Conservation (phyloP, 257 asterid genomes). For the Nemophila menziesii region DNA sequence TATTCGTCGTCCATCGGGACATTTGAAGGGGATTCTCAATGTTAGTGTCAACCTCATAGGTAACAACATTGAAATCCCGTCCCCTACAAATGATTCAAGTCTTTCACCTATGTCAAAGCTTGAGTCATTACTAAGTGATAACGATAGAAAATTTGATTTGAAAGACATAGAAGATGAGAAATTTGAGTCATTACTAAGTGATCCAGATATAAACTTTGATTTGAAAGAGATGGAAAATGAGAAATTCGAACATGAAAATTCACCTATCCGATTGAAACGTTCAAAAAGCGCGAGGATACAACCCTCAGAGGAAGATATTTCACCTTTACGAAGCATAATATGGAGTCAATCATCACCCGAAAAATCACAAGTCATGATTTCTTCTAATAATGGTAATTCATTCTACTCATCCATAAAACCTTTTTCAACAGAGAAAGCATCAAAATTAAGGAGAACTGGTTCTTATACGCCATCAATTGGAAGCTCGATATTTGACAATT, state of each 20-base stretch:
- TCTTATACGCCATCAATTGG: constrained; percentile 26
- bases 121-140: background rate
- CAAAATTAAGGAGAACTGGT: constrained; percentile 34
- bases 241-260: background rate
- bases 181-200: background rate
- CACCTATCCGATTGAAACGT: background rate
- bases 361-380: constrained; percentile 12
- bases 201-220: background rate
- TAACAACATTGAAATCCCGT: constrained; percentile 2
- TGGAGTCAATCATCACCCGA: constrained; percentile 9
- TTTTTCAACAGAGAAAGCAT: constrained; percentile 49
- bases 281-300: background rate
- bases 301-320: too few species aligned
- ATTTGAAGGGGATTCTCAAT: constrained; percentile 47
- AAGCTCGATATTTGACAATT: constrained; percentile 58
- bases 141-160: too few species aligned
- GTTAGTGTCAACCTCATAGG: constrained; percentile 43
- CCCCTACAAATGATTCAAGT: background rate
- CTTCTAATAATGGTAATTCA: constrained; percentile 18
- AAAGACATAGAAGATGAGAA: too few species aligned
- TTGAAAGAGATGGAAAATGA: too few species aligned
- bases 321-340: constrained; percentile 1
- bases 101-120: background rate
- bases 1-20: constrained; percentile 60
- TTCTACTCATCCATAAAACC: constrained; percentile 32